These are phyloP conservation scores for Saccharomycopsis amapae DNA, from an alignment of 805 yeast species.

Conservation along the genomic window DNA sequence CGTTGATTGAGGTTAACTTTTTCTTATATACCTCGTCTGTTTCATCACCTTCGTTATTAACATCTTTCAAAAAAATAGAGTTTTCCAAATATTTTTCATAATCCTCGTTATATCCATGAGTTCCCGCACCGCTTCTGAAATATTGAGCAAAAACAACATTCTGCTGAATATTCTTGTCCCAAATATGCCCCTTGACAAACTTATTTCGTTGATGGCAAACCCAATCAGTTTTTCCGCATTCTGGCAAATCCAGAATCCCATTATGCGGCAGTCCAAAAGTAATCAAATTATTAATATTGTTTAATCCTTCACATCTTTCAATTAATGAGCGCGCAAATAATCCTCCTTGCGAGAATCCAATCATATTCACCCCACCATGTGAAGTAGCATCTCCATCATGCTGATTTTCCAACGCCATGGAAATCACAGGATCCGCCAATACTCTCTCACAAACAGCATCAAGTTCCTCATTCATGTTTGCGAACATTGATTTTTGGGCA, in stretches of 20 bases:
- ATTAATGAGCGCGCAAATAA: slow-evolving; percentile 62
- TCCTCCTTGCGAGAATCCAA: slow-evolving; percentile 84
- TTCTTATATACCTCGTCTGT: slow-evolving; percentile 35
- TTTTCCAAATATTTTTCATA: slow-evolving; percentile 47
- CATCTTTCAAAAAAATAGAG: slow-evolving; percentile 54
- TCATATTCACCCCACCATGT: slow-evolving; percentile 64
- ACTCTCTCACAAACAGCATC: slow-evolving; percentile 50
- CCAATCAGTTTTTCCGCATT: slow-evolving; percentile 76
- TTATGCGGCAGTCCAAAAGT: slow-evolving; percentile 81
- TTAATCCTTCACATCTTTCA: slow-evolving; percentile 46
- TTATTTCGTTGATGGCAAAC: slow-evolving; percentile 71
- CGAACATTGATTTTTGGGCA: slow-evolving; percentile 48
- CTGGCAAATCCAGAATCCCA: slow-evolving; percentile 59
- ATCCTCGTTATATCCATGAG: slow-evolving; percentile 34
- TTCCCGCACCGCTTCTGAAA: slow-evolving; percentile 43
- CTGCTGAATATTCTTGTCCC: slow-evolving; percentile 49
- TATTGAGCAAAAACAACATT: slow-evolving; percentile 67
- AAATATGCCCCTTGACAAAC: slow-evolving; percentile 51
- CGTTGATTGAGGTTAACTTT: slow-evolving; percentile 38
- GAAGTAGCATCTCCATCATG: slow-evolving; percentile 17
- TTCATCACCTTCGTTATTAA: slow-evolving; percentile 52
- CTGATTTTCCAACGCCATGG: background rate
- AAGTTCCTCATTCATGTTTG: slow-evolving; percentile 51
- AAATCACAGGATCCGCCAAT: slow-evolving; percentile 37
- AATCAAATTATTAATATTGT: slow-evolving; percentile 42